Conservation (phyloP, 441 rosid genomes). For the Erodium trifolium region DNA sequence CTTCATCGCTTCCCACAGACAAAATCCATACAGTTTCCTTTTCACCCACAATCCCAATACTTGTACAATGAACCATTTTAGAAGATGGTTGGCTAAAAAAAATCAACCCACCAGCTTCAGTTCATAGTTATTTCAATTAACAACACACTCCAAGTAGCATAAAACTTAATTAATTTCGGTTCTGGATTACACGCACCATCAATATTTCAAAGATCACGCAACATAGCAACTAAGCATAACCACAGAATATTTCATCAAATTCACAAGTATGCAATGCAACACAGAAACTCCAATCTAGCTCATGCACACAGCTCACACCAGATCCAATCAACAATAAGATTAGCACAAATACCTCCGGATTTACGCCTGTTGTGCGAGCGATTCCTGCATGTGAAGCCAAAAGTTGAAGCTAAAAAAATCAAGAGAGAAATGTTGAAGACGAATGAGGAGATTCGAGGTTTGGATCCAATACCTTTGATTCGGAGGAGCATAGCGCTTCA, state of each 20-base stretch:
- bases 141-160: no score
- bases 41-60: background rate
- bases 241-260: background rate
- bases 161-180: no score
- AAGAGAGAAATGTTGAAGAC: background rate
- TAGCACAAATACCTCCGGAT: conserved; percentile 36
- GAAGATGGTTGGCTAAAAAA: background rate
- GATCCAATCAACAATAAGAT: background rate
- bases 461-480: conserved; percentile 36
- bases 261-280: background rate
- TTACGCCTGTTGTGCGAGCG: conserved; percentile 48
- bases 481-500: conserved; percentile 65
- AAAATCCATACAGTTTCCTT: background rate
- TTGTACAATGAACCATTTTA: background rate
- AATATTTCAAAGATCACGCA: background rate
- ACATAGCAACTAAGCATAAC: background rate
- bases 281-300: background rate
- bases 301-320: background rate
- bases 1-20: background rate
- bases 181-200: background rate
- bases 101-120: background rate
- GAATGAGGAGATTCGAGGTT: background rate
- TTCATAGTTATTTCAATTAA: background rate
- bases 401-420: background rate
- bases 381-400: conserved; percentile 30